Conservation (phyloP, 352 stramenopile species). For the Elongisporangium senticosum region DNA sequence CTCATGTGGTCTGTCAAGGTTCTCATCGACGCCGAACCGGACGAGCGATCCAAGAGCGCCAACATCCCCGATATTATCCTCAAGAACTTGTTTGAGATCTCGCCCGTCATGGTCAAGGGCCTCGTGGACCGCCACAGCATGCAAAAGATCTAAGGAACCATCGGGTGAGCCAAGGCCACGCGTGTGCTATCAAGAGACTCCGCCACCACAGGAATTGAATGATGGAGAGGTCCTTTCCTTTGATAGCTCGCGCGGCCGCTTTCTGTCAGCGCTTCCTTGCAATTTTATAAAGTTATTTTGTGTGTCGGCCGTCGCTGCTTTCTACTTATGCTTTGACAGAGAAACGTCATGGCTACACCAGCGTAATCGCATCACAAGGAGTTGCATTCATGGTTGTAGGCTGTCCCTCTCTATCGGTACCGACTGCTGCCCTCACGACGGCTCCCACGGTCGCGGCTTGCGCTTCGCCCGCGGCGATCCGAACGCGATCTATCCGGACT, state of each 20-base stretch:
- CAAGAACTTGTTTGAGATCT: constrained; percentile 86
- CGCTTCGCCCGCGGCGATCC: not conserved
- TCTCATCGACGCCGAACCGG: constrained; percentile 63
- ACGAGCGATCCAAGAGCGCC: constrained; percentile 65
- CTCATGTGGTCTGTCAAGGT: constrained; percentile 84
- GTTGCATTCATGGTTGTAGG: not conserved
- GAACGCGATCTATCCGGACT: constrained; percentile 12
- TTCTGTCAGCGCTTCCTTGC: constrained; percentile 10
- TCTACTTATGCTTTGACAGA: too few relatives aligned
- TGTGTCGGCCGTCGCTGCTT: not conserved
- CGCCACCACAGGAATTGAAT: not conserved
- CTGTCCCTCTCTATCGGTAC: constrained; percentile 7
- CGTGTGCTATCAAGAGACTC: not conserved
- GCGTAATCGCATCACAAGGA: not conserved
- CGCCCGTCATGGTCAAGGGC: constrained; percentile 79
- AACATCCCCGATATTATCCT: constrained; percentile 86
- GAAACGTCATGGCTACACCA: not conserved
- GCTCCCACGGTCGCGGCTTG: not conserved
- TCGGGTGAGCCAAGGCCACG: not conserved
- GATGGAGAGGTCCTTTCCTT: not conserved
- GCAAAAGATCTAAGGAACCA: constrained; percentile 28
- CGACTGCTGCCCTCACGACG: constrained; percentile 6
- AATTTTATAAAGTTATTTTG: constrained; percentile 38
- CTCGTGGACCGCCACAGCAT: constrained; percentile 64
- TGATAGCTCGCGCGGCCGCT: not conserved